phyloP scores from a whole-genome alignment of 805 yeast species.

The Naumovozyma castellii region DNA sequence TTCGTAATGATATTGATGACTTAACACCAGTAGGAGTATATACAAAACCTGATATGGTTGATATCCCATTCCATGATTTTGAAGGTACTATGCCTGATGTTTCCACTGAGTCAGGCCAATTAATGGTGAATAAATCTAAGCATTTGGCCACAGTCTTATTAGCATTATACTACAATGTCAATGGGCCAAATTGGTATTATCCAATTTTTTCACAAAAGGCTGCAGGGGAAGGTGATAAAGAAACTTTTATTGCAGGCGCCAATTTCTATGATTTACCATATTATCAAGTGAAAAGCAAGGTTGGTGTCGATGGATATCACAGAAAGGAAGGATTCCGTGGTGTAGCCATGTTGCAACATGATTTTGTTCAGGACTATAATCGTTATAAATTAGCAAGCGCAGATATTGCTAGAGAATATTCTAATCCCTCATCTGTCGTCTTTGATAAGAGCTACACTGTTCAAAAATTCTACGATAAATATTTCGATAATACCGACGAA shows the following conservation, averaged over 20 bases:
- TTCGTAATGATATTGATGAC: constrained; percentile 32
- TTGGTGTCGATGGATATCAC: constrained; percentile 35
- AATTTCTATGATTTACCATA: constrained; percentile 35
- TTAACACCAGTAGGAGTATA: constrained; percentile 28
- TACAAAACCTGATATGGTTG: constrained; percentile 16
- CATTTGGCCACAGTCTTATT: constrained; percentile 53
- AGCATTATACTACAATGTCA: constrained; percentile 55
- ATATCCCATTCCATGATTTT: constrained; percentile 46
- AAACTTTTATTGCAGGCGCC: constrained; percentile 61
- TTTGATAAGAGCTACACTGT: constrained; percentile 14
- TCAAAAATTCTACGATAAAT: constrained; percentile 14
- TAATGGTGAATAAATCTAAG: constrained; percentile 50
- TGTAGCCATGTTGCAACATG: constrained; percentile 69
- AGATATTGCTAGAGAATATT: constrained; percentile 10
- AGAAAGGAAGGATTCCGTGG: constrained; percentile 40
- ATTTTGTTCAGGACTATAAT: constrained; percentile 52
- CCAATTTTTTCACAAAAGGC: constrained; percentile 69
- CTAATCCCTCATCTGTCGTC: neutral
- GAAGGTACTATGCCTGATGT: constrained; percentile 63
- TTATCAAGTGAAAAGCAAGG: constrained; percentile 39
- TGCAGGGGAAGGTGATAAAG: constrained; percentile 76
- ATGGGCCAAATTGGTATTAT: constrained; percentile 61
- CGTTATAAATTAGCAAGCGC: constrained; percentile 14
- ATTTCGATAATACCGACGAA: constrained; percentile 7
- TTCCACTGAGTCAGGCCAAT: constrained; percentile 66